Evolutionary conservation across 768 basidiomycete species (phyloP).

Genomic region (Galerina marginata): DNA sequence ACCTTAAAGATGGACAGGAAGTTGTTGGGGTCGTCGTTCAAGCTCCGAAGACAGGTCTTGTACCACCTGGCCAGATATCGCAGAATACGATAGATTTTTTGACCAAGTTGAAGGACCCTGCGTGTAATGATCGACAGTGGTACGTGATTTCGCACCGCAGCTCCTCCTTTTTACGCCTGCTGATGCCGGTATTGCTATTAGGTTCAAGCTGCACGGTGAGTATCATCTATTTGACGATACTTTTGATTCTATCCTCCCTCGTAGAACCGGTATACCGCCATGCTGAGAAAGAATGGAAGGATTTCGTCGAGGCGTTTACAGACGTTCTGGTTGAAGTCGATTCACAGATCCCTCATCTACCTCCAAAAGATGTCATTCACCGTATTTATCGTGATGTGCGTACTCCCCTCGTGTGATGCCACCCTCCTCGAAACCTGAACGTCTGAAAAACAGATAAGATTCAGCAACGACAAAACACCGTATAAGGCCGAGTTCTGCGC

Average conservation of each 20-base stretch:
- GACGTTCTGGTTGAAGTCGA: conserved; percentile 74
- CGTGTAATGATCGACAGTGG: conserved; percentile 88
- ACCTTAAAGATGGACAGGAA: conserved; percentile 62
- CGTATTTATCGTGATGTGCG: conserved; percentile 90
- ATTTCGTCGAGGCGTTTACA: conserved; percentile 77
- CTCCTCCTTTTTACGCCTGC: background rate
- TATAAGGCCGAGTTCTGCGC: conserved; percentile 88
- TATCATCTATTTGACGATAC: conserved; percentile 5
- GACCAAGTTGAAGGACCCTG: conserved; percentile 67
- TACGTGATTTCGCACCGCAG: conserved; percentile 28
- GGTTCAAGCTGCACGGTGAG: conserved; percentile 84
- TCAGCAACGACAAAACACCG: conserved; percentile 94
- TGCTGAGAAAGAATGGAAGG: conserved; percentile 90
- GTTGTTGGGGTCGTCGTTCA: conserved; percentile 78
- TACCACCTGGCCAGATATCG: conserved; percentile 86
- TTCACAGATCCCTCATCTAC: conserved; percentile 83
- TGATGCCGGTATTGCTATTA: conserved; percentile 28
- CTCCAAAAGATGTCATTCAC: conserved; percentile 90
- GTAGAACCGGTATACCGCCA: conserved; percentile 79
- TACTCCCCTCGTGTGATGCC: background rate
- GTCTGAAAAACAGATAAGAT: conserved; percentile 66
- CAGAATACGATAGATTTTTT: conserved; percentile 86
- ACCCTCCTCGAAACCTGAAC: background rate
- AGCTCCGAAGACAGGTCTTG: conserved; percentile 84
- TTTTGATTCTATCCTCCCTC: background rate